Base-by-base conservation (phyloP, 768 basidiomycete genomes). In the Suillus americanus region DNA sequence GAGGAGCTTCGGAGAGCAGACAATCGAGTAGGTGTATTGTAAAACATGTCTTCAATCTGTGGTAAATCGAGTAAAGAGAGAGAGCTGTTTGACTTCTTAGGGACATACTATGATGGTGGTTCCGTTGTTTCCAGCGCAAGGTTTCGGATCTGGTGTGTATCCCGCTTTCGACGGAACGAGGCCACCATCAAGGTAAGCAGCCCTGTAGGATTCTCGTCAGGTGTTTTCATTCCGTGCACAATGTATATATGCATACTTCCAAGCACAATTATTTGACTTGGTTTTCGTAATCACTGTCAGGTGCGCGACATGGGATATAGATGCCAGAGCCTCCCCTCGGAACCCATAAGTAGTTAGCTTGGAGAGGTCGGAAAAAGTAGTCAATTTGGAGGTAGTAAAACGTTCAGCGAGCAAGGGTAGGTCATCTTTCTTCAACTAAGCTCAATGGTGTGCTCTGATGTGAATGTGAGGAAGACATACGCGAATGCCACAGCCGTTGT, bases 1-100 rank as follows among this genome's bases (percentile, higher is more conserved):
- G 94, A 91, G 4, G 89, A 78, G 63, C 87, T 90, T 41, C 91
- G 88, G 62, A 99, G 82, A 1, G 95, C 91, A 3, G 92, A 88
- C 28, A 96, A 84, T 54, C 97, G 90, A 2, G 90, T 88, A 0
- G 95, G 94, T 0, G 89, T 93, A 68, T 97, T 97, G 76, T 93
- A 96, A 73, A 99, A 99, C 35, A 99, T 80, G 72, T 98, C 92
- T 76, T 98, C 95, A 30, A 95, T 95, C 96, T 98, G 68, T 2
- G 45, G 6, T 66, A 9, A 63, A 61, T 66, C n/a, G 8, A 43
- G 50, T 65, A 64, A 38, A 46, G 14, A 20, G 9, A 25, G 9
- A 23, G 18, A 3, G 43, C 25, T 25, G n/a, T 30, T 67, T 40
- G 7, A 43, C 37, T 41, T 60, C 14, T n/a, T 61, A 41, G 3